Evolutionary conservation across 768 basidiomycete genomes (phyloP).

Genomic region (Termitomyces sp.): DNA sequence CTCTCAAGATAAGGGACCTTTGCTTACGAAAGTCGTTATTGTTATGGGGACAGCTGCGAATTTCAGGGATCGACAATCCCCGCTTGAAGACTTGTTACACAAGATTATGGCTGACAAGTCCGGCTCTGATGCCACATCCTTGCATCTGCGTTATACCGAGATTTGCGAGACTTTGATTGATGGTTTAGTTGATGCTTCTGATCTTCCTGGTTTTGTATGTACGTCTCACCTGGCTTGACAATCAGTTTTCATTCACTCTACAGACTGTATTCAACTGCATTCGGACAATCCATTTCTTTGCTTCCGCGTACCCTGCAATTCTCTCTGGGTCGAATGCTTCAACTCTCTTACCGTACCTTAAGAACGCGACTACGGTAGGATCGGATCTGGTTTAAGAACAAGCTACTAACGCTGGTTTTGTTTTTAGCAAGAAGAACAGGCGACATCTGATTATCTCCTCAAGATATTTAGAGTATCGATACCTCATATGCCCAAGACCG

Average conservation of each 20-base stretch:
- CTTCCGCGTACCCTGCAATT: conserved; percentile 76
- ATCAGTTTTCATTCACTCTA: background rate
- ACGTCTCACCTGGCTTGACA: conserved; percentile 9
- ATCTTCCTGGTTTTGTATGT: conserved; percentile 70
- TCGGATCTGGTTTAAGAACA: background rate
- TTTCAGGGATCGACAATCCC: conserved; percentile 79
- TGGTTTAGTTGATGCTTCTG: conserved; percentile 81
- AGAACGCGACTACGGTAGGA: conserved; percentile 69
- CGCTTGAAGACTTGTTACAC: conserved; percentile 80
- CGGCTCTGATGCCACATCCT: conserved; percentile 41
- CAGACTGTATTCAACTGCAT: conserved; percentile 83
- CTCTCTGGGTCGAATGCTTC: conserved; percentile 82
- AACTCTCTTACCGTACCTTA: conserved; percentile 86
- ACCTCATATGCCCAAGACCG: conserved; percentile 86
- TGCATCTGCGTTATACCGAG: conserved; percentile 70
- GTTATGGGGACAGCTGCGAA: conserved; percentile 83
- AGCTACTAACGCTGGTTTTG: background rate
- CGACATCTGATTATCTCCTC: conserved; percentile 80
- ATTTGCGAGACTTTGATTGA: conserved; percentile 86
- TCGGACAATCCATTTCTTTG: conserved; percentile 78
- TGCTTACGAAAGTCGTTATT: conserved; percentile 65
- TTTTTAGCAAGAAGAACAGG: conserved; percentile 72
- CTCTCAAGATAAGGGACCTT: conserved; percentile 44
- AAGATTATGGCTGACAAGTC: conserved; percentile 75
- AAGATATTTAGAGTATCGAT: conserved; percentile 84